Conservation (phyloP, 768 basidiomycete species). For the Boletus rex-veris region DNA sequence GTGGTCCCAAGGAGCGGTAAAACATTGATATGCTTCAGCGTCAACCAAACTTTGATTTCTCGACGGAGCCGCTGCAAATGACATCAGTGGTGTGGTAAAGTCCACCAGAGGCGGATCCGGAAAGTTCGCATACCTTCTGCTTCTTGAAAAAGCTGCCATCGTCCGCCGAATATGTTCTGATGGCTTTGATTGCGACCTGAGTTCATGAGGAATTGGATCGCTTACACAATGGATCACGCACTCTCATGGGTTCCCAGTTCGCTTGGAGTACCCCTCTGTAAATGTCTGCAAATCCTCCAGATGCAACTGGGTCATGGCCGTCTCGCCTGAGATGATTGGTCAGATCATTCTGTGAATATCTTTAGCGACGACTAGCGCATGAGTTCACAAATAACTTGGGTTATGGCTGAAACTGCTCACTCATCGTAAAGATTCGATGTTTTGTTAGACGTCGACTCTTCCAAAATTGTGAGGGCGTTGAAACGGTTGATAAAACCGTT, state of each 20-base stretch:
- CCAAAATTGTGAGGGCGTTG: background rate
- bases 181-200: constrained; percentile 17
- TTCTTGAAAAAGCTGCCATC: constrained; percentile 10
- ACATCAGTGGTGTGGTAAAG: background rate
- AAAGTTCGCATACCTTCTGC: background rate
- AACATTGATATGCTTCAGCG: constrained; percentile 24
- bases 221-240: background rate
- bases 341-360: constrained; percentile 6
- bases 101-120: background rate
- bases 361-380: background rate
- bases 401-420: constrained; percentile 7
- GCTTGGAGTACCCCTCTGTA: constrained; percentile 13
- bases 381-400: background rate
- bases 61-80: constrained; percentile 23
- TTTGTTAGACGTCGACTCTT: background rate
- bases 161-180: constrained; percentile 13
- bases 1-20: constrained; percentile 14
- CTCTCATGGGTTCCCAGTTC: background rate
- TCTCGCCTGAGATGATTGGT: constrained; percentile 8
- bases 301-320: constrained; percentile 10
- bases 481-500: background rate
- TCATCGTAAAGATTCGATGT: background rate
- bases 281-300: constrained; percentile 17
- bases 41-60: constrained; percentile 28
- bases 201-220: background rate